Conservation (phyloP, 2,329 filamentous ascomycete genomes). For the Sporothrix globosa region DNA sequence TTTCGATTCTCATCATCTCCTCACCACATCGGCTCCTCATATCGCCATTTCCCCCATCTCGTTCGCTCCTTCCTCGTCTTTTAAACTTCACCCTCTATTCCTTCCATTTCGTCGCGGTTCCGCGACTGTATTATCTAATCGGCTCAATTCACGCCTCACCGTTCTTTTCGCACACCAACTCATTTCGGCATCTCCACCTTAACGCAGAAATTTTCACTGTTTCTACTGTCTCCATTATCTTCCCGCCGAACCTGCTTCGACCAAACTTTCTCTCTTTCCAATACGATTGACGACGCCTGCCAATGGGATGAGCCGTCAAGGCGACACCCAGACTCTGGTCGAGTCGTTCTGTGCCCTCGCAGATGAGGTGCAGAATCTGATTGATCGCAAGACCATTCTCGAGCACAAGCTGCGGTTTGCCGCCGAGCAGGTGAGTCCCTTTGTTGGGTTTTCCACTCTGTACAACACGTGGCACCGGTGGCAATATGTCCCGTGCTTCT, state of each 20-base stretch:
- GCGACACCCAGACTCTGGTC: conserved; percentile 60
- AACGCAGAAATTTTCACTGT: conserved; percentile 19
- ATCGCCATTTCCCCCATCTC: conserved; percentile 24
- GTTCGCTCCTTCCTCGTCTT: conserved; percentile 17
- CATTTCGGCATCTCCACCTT: conserved; percentile 20
- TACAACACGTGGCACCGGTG: not conserved
- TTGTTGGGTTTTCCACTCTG: no score
- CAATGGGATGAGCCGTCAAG: conserved; percentile 49
- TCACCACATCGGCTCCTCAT: not conserved
- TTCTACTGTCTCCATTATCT: conserved; percentile 29
- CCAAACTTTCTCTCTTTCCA: not conserved
- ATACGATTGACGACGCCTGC: not conserved
- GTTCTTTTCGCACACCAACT: not conserved
- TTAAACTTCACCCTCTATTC: not conserved
- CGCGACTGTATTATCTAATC: conserved; percentile 6
- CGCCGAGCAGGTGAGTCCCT: conserved; percentile 63
- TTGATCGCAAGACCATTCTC: conserved; percentile 65
- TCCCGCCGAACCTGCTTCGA: not conserved
- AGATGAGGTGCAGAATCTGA: conserved; percentile 65
- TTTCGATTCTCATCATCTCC: not conserved
- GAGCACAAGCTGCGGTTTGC: conserved; percentile 69
- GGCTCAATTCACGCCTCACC: not conserved
- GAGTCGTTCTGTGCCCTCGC: conserved; percentile 68
- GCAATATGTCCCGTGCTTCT: conserved; percentile 28
- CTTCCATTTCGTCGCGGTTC: conserved; percentile 14